Conservation (phyloP, 2,329 filamentous ascomycete species). For the Alternaria metachromatica region DNA sequence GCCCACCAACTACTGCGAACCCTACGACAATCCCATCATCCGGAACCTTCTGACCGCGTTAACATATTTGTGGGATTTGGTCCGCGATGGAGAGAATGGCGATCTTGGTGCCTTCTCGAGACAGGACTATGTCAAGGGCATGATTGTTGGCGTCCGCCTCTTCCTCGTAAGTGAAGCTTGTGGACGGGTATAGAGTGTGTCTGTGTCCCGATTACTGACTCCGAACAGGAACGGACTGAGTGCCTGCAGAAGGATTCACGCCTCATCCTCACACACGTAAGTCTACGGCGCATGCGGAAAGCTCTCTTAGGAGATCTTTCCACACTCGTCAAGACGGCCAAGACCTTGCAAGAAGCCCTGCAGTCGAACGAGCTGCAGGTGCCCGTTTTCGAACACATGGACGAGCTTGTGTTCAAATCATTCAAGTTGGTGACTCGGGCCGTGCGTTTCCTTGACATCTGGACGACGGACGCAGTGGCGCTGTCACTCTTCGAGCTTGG, state of each 20-base stretch:
- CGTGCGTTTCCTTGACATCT: conserved; percentile 85
- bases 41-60: conserved; percentile 83
- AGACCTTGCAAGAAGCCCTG: conserved; percentile 79
- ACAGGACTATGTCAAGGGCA: conserved; percentile 91
- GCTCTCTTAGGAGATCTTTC: conserved; percentile 88
- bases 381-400: conserved; percentile 75
- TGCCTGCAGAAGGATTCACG: conserved; percentile 84
- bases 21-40: conserved; percentile 89
- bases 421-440: conserved; percentile 94
- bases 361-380: conserved; percentile 45
- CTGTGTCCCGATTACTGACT: conserved; percentile 20
- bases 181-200: not conserved
- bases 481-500: conserved; percentile 51
- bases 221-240: conserved; percentile 77
- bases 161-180: conserved; percentile 70
- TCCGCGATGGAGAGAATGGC: conserved; percentile 77
- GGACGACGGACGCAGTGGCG: conserved; percentile 67
- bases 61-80: conserved; percentile 89
- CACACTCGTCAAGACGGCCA: conserved; percentile 85
- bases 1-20: conserved; percentile 97
- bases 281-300: conserved; percentile 81
- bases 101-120: conserved; percentile 82
- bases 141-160: conserved; percentile 91
- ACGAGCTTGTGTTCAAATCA: conserved; percentile 91
- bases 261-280: conserved; percentile 76